These are phyloP conservation scores for Sporothrix dimorphospora DNA, from an alignment of 2,329 filamentous ascomycete species.

Conservation along the genomic window DNA sequence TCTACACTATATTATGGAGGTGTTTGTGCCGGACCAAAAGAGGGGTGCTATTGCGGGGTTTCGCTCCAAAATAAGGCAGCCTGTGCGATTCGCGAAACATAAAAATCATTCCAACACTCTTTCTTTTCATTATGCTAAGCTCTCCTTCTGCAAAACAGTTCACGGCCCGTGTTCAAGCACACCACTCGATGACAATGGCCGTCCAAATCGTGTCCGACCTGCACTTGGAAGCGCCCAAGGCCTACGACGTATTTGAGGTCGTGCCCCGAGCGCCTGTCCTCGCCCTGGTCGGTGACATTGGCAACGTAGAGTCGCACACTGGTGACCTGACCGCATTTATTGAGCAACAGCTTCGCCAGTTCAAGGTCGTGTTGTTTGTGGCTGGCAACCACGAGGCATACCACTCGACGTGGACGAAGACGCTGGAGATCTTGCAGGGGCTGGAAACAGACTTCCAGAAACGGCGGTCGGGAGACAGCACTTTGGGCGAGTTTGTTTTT, in stretches of 20 bases:
- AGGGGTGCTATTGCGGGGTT: too few species aligned
- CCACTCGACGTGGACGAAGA: slow-evolving; percentile 43
- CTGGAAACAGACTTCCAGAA: slow-evolving; percentile 39
- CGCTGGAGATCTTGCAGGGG: slow-evolving; percentile 37
- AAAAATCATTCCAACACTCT: too few species aligned
- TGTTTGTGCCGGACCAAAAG: too few species aligned
- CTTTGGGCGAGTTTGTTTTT: slow-evolving; percentile 46
- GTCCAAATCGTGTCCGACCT: slow-evolving; percentile 60
- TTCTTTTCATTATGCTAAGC: too few species aligned
- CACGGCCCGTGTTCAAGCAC: too few species aligned
- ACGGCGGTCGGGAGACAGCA: slow-evolving; percentile 10
- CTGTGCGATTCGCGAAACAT: too few species aligned
- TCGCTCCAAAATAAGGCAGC: too few species aligned
- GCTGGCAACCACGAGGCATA: slow-evolving; percentile 62
- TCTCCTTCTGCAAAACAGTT: too few species aligned
- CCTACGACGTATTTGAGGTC: slow-evolving; percentile 56
- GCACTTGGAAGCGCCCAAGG: slow-evolving; percentile 54
- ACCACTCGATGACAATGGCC: too few species aligned
- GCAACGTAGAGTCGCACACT: slow-evolving; percentile 47
- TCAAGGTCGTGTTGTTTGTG: slow-evolving; percentile 55
- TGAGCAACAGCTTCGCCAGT: slow-evolving; percentile 50
- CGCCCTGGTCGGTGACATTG: slow-evolving; percentile 61
- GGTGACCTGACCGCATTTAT: slow-evolving; percentile 52
- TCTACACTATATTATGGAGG: too few species aligned
- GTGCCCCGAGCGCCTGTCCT: slow-evolving; percentile 52